Percentiles rank a stretch among this genome's conserved stretches.
phyloP scores from a whole-genome alignment of 371 early-diverging fungal genomes.

The Rhizopus microsporus region DNA sequence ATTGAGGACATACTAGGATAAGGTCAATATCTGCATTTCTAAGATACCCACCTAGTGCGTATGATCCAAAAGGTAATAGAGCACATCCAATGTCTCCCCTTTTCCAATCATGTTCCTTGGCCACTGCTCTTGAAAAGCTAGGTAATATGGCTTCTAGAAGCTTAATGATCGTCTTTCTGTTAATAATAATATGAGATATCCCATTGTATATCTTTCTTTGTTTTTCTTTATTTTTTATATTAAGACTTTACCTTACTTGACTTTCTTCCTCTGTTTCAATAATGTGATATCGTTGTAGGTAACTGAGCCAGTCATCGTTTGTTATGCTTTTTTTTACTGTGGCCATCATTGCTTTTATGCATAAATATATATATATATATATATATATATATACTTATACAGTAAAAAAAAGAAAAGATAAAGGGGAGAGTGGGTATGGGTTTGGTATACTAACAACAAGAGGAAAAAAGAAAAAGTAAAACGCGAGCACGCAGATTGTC shows the following conservation, averaged over 20 bases:
- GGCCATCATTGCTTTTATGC: neutral
- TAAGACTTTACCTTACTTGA: too few relatives aligned
- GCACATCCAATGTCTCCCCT: constrained; percentile 15
- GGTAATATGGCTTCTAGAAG: constrained; percentile 3
- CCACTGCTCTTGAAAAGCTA: constrained; percentile 2
- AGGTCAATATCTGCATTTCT: constrained; percentile 40
- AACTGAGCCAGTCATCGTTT: constrained; percentile 12
- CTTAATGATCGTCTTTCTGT: constrained; percentile 9
- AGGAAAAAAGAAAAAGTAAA: neutral
- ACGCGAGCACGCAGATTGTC: neutral
- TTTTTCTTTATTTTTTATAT: constrained; percentile 9
- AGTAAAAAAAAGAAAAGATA: neutral
- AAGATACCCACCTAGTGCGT: constrained; percentile 36
- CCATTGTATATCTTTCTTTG: neutral
- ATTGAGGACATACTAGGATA: constrained; percentile 27
- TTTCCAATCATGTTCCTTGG: constrained; percentile 8
- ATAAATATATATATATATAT: neutral
- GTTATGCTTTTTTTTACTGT: neutral
- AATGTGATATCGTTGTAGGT: constrained; percentile 1
- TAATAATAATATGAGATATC: neutral
- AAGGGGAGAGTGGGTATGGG: neutral
- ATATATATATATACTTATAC: too few relatives aligned
- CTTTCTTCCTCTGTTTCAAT: constrained; percentile 16
- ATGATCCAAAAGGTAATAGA: constrained; percentile 43
- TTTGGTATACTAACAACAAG: neutral